Percentiles rank a stretch among this genome's conserved stretches.
phyloP scores from a whole-genome alignment of 176 grass and related monocot species.

The Pontederia crassipes region DNA sequence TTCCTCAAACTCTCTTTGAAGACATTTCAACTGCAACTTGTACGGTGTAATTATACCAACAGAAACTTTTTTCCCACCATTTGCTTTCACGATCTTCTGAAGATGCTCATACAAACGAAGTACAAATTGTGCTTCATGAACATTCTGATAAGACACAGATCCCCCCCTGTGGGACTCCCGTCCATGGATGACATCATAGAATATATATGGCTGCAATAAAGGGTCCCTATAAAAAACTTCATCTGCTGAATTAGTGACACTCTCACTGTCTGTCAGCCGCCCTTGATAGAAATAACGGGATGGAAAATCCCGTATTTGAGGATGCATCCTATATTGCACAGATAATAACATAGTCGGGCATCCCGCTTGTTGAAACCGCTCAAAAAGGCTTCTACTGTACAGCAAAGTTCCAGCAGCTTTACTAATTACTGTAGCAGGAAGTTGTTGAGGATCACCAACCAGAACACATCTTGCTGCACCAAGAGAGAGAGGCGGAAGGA shows the following conservation, averaged over 20 bases:
- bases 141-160: conserved; percentile 83
- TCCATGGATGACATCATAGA: conserved; percentile 85
- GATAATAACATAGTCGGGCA: conserved; percentile 93
- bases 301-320: conserved; percentile 95
- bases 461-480: conserved; percentile 96
- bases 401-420: conserved; percentile 97
- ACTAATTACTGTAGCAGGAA: conserved; percentile 98
- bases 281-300: conserved; percentile 98
- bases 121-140: conserved; percentile 88
- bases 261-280: conserved; percentile 83
- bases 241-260: conserved; percentile 56
- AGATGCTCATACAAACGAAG: conserved; percentile 74
- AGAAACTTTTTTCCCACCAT: conserved; percentile 78
- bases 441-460: conserved; percentile 95
- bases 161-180: conserved; percentile 91
- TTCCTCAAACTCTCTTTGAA: conserved; percentile 85
- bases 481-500: conserved; percentile 77
- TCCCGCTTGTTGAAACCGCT: conserved; percentile 94
- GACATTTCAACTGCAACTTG: conserved; percentile 95
- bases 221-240: conserved; percentile 70
- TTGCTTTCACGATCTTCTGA: conserved; percentile 70
- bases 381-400: conserved; percentile 96
- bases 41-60: conserved; percentile 99
- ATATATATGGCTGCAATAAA: conserved; percentile 78
- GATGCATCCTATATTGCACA: conserved; percentile 98